Percentiles rank a stretch among this genome's conserved stretches.
These are phyloP conservation scores for Tillandsia leiboldiana DNA, from an alignment of 176 grass and related monocot genomes.

Conservation along the genomic window DNA sequence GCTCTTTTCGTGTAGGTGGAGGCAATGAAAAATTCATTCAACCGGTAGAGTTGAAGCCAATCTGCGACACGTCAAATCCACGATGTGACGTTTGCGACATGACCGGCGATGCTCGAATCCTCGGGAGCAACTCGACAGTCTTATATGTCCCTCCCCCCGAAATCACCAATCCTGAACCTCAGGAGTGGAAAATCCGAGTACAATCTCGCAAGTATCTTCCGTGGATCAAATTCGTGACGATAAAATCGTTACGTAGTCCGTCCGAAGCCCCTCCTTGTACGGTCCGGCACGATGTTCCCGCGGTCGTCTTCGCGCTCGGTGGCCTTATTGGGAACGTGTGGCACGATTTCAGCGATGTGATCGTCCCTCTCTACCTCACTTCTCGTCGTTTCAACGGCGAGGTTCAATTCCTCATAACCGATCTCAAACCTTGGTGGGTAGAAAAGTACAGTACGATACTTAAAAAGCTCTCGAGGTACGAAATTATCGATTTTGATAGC, in stretches of 20 bases:
- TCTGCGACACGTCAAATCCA: neutral
- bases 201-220: neutral
- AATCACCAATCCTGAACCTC: neutral
- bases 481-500: slow-evolving; percentile 10
- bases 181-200: neutral
- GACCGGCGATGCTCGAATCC: neutral
- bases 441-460: neutral
- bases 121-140: neutral
- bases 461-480: slow-evolving; percentile 22
- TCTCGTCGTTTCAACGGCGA: neutral
- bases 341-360: neutral
- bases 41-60: neutral
- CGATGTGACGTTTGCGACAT: neutral
- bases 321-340: neutral
- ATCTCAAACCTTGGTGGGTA: neutral
- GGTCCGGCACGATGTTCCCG: neutral
- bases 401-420: neutral
- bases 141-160: neutral
- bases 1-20: too few relatives aligned
- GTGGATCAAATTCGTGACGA: neutral
- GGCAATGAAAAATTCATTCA: neutral
- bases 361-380: neutral
- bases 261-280: neutral
- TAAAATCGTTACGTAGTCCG: neutral
- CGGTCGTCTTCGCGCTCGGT: neutral